Conservation (phyloP, 148 eudicot species). For the Silene conica region DNA sequence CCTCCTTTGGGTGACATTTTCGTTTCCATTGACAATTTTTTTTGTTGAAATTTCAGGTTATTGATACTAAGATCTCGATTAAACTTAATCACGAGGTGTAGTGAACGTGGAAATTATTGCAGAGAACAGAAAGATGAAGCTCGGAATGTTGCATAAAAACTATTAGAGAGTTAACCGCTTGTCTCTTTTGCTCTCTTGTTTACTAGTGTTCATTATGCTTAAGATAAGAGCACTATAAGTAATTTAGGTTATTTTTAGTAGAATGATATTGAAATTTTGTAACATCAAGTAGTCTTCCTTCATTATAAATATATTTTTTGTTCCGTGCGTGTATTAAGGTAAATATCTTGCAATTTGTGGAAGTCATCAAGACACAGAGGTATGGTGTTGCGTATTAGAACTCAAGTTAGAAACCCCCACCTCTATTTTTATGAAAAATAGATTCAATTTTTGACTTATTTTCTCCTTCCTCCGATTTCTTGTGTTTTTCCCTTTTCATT, state of each 20-base stretch:
- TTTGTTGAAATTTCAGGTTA: constrained; percentile 18
- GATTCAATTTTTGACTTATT: too few relatives aligned
- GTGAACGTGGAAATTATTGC: not conserved
- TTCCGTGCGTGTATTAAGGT: not conserved
- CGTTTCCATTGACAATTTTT: not conserved
- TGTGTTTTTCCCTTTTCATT: too few relatives aligned
- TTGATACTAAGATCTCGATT: not conserved
- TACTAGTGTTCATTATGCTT: not conserved
- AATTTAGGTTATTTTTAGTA: constrained; percentile 5
- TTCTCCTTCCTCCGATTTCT: too few relatives aligned
- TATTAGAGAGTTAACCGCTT: not conserved
- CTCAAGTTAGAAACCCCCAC: too few relatives aligned
- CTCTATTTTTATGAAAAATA: too few relatives aligned
- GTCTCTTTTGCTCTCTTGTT: too few relatives aligned
- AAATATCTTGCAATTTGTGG: too few relatives aligned
- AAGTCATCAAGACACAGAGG: too few relatives aligned
- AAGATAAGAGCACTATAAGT: not conserved
- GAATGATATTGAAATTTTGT: not conserved
- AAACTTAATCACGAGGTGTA: not conserved
- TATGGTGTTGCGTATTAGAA: too few relatives aligned
- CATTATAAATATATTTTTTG: not conserved
- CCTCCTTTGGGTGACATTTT: not conserved
- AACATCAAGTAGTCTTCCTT: not conserved
- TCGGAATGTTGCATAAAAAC: not conserved
- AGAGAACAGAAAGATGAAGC: not conserved